Evolutionary conservation across 352 stramenopile genomes (phyloP), one percentile per base, ranked within the genome.

Genomic region (Phytophthora nicotianae): DNA sequence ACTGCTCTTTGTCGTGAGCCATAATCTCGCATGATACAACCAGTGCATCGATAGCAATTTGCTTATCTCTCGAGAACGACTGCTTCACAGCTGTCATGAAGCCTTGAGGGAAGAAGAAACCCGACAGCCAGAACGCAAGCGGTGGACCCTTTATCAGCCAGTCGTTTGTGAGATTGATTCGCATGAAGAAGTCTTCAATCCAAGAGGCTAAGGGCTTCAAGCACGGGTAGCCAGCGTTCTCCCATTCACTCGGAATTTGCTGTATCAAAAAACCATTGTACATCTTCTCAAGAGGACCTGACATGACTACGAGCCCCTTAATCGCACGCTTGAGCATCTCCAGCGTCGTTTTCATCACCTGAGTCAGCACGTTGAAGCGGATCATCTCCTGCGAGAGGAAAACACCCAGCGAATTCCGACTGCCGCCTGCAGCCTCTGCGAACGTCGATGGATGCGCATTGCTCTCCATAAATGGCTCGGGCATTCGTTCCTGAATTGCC

Each of bases 1-100:
- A 93, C 46, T 78, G 67, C 27, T 95, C 77, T 45, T 93, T 88
- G 58, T 92, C 81, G 24, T 90, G 75, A 10, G 69, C 72, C 60
- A 81, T 87, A 37, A 97, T 83, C 56, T 95, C 81, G 33, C 82
- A 96, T 4, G 79, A 89, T 0, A 98, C 84, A 26, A 84, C 74
- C 7, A 98, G 77, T 43, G 89, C 93, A 60, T 98, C 95, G 62
- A 98, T 97, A 8, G 95, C 90, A 32, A 97, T 97, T 48, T 90
- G 75, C 46, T 91, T 91, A 32, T 97, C 82, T 14, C 95, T 81
- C 2, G 91, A 94, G 65, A 91, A 97, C 10, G 88, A 93, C 71
- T 98, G 95, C 74, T 98, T 96, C 5, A 98, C 91, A 10, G 84
- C 94, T 0, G 94, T 98, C 83, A 98, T 96, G 67, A 98, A 98